Conservation (phyloP, 495 filamentous ascomycete genomes). For the Penicillium lividum region DNA sequence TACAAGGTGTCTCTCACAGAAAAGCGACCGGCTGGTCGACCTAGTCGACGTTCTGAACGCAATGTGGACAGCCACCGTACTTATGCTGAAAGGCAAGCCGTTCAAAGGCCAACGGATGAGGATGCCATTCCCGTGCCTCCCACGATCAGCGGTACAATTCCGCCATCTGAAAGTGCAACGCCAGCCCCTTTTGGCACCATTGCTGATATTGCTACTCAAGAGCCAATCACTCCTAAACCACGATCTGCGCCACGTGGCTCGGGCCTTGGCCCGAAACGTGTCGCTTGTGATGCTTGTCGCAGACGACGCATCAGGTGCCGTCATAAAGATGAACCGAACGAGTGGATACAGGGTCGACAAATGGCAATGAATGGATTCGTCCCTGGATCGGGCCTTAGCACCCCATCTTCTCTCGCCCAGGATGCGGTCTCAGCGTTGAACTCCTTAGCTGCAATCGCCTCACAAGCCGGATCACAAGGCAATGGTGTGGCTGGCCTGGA, state of each 20-base stretch:
- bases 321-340: conserved; percentile 51
- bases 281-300: conserved; percentile 57
- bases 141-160: conserved; percentile 13
- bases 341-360: conserved; percentile 32
- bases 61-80: conserved; percentile 46
- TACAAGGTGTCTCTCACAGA: conserved; percentile 44
- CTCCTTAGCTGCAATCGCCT: conserved; percentile 46
- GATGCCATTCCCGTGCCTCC: conserved; percentile 18
- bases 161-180: conserved; percentile 25
- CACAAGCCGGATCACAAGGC: conserved; percentile 38
- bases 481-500: conserved; percentile 27
- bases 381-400: conserved; percentile 31
- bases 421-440: conserved; percentile 49
- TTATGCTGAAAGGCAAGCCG: conserved; percentile 47
- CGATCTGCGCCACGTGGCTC: conserved; percentile 37
- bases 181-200: conserved; percentile 20
- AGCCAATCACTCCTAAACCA: conserved; percentile 34
- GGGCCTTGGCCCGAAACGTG: conserved; percentile 51
- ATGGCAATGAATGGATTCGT: conserved; percentile 32
- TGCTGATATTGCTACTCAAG: conserved; percentile 25
- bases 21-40: conserved; percentile 45
- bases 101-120: conserved; percentile 41
- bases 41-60: conserved; percentile 49
- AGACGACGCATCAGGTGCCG: conserved; percentile 55
- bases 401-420: conserved; percentile 38